Base-by-base conservation (phyloP, 2,329 filamentous ascomycete genomes). In the Ceratocystis papillata region DNA sequence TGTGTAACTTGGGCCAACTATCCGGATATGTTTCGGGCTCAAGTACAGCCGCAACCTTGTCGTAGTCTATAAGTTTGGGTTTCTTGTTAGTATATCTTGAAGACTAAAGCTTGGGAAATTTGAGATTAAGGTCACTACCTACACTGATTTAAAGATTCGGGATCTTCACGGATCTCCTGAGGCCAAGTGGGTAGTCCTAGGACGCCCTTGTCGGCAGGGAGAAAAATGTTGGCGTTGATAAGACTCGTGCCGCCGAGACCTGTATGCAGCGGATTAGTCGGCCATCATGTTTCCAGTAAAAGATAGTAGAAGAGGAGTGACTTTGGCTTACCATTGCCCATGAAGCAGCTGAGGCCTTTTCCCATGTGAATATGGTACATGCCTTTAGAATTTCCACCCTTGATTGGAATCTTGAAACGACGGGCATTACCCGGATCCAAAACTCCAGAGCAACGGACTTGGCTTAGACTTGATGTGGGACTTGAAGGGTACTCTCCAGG, bases 151-250 rank as follows among this genome's bases (percentile, higher is more conserved):
- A 86, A 70, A 6, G 72, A 73, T 0, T 73, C 71, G 1, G 74
- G 74, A 25, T 77, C 70, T 1, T 79, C 69, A 45, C 80, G 73
- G 17, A 87, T 79, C 71, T 87, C 80, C 8, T 77, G 70, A 0
- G 86, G 85, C 85, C 85, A 88, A 7, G 77, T 74, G 1, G 78
- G 76, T 73, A 83, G 77, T 1, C 73, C 72, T 66, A 88, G 73
- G 0, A 82, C 82, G 3, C 77, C 76, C 15, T 79, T 72, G 65
- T 87, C 83, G 2, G 83, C 80, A 69, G 82, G 78, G 17, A 87
- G 74, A 70, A 86, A 88, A 1, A 88, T 81, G 70, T 87, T 87
- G 8, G 85, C 84, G 69, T 88, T 88, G 50, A 88, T 79, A 33
- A 88, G 72, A 72, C 83, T 86, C 1, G 84, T 86, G 8, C 85